Conservation (phyloP, 805 yeast species). For the Wickerhamiella domercqiae region DNA sequence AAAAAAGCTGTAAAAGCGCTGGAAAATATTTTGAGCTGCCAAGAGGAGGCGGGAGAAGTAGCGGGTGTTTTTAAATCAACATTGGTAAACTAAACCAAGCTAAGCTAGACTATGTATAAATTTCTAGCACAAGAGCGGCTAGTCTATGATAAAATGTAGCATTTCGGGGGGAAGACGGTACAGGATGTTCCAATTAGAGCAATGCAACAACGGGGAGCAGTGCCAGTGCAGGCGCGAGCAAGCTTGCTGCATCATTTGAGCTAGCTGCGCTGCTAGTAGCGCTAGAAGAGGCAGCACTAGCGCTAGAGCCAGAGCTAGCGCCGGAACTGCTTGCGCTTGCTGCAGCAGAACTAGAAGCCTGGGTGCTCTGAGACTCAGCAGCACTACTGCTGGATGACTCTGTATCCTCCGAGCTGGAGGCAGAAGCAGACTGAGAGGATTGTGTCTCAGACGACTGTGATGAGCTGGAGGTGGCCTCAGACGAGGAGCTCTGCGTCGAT, state of each 20-base stretch:
- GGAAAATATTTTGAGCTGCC: slow-evolving; percentile 16
- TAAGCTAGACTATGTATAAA: too few relatives aligned
- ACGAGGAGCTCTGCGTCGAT: slow-evolving; percentile 4
- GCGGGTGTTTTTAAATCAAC: too few relatives aligned
- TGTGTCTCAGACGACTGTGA: too few relatives aligned
- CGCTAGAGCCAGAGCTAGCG: slow-evolving; percentile 4
- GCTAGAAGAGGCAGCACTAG: slow-evolving; percentile 9
- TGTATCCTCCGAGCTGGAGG: slow-evolving; percentile 2
- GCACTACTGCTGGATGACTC: slow-evolving; percentile 6
- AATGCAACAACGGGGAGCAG: not conserved
- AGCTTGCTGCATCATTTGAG: not conserved
- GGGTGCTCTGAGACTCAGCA: slow-evolving; percentile 7
- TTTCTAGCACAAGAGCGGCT: too few relatives aligned
- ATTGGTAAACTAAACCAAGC: too few relatives aligned
- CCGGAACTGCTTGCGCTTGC: slow-evolving; percentile 8
- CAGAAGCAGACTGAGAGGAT: slow-evolving; percentile 5
- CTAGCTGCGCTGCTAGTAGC: slow-evolving; percentile 5
- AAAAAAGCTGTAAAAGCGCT: slow-evolving; percentile 19
- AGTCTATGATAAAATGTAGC: too few relatives aligned
- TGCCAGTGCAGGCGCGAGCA: not conserved
- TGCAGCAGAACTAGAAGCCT: slow-evolving; percentile 10
- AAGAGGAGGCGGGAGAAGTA: slow-evolving; percentile 7
- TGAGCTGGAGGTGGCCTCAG: slow-evolving; percentile 3
- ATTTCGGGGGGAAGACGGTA: too few relatives aligned
- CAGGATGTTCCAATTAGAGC: not conserved